Base-by-base conservation (phyloP, 495 filamentous ascomycete species). In the Talaromyces proteolyticus region DNA sequence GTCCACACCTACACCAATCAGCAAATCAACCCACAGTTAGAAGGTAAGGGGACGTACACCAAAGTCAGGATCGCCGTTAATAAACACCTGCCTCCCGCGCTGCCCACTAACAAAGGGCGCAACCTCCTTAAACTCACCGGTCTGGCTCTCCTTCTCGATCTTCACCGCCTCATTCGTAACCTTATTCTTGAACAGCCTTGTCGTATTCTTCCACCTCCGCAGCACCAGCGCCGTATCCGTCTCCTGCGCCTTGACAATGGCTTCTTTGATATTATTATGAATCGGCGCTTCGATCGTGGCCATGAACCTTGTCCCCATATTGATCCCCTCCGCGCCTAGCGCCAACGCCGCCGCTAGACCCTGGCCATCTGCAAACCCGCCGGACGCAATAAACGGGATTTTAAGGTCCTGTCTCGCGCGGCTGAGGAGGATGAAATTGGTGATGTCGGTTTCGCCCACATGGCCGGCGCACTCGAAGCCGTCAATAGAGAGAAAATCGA, bases 381-480 rank as follows among this genome's bases (percentile, higher is more conserved):
- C 93, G 0, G 87, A 91, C 1, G 93, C 93, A 61, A 98, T 96
- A 64, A 98, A 98, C 4, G 93, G 93, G 23, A 91, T 81, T 22
- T 78, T 79, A 40, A 98, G 79, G 1, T 82, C 79, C 70, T 98
- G 93, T 17, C 92, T 76, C 29, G 93, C 93, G 39, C 89, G 78
- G 65, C 80, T 84, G 39, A 97, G 76, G 6, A 98, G 80, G 54
- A 98, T 95, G 68, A 97, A 93, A 68, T 98, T 98, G 54, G 93
- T 96, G 67, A 98, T 95, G 60, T 98, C 93, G 40, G 79, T 79
- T 75, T 98, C 93, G 55, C 93, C 93, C 44, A 98, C 91, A 64
- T 92, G 94, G 47, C 93, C 93, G 19, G 90, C 93, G 67, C 93
- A 98, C 68, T 98, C 93, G 57, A 98, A 97, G 18, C 93, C 93